Evolutionary conservation across 164 flowering plant species (phyloP), one percentile per base, ranked within the genome.

Genomic region (Akebia trifoliata): DNA sequence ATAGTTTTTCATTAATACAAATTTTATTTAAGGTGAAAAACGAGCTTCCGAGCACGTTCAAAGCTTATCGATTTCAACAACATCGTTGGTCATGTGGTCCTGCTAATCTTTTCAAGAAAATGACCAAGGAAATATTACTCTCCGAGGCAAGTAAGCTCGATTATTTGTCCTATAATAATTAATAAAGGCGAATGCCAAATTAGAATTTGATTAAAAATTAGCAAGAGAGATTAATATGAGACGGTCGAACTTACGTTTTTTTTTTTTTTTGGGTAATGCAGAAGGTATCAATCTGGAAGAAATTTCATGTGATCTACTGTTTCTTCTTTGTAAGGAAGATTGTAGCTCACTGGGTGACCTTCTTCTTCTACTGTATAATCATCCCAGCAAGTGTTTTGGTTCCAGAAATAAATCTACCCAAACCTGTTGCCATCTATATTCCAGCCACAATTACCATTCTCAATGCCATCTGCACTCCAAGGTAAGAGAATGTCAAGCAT

Each of bases 1-100:
- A 9, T 39, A 14, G 24, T 36, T 2, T 59, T 36, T 59, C 14
- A 36, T 34, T 37, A 20, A 42, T 22, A 1, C 17, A 18, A 6
- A 25, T 15, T 25, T 29, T 61, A 17, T 51, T 37, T 15, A 26
- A 83, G 87, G 91, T 87, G 10, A 87, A 74, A 69, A 87, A 77
- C 60, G 95, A 84, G 57, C 74, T 84, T 0, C 95, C 95, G 3
- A 85, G 95, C 68, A 84, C 89, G 4, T 85, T 75, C 63, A 80
- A 87, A 57, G 85, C 91, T 5, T 87, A 74, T 42, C 69, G 95
- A 1, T 83, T 65, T 68, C 95, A 87, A 48, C 95, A 84, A 55
- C 91, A 87, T 43, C 78, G 91, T 1, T 87, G 95, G 91, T 83
- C 95, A 1, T 85, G 95, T 67, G 91, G 91, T n/a, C 95, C 87